Conservation (phyloP, 2,329 filamentous ascomycete genomes). For the Cadophora sp. region DNA sequence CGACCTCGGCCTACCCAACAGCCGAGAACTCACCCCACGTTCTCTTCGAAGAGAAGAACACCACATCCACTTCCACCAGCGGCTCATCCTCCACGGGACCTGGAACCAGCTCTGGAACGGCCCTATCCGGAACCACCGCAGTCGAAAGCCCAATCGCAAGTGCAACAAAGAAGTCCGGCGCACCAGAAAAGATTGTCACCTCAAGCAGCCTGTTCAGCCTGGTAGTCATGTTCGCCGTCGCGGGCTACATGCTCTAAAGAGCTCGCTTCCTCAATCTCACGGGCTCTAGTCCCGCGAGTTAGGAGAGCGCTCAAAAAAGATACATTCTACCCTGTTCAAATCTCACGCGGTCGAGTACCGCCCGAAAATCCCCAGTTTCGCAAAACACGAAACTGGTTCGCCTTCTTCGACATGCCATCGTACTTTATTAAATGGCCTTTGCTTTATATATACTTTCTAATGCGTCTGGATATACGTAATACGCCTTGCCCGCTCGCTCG, state of each 20-base stretch:
- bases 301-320: conserved; percentile 5
- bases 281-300: neutral
- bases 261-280: neutral
- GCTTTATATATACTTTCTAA: conserved; percentile 35
- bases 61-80: conserved; percentile 17
- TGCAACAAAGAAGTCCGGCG: conserved; percentile 34
- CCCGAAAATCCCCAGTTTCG: conserved; percentile 5
- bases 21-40: conserved; percentile 35
- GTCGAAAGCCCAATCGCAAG: conserved; percentile 22
- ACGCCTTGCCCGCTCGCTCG: neutral
- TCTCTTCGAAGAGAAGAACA: conserved; percentile 38
- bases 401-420: conserved; percentile 17
- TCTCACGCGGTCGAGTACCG: conserved; percentile 23
- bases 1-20: conserved; percentile 26
- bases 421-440: conserved; percentile 22
- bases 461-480: conserved; percentile 44
- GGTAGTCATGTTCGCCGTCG: conserved; percentile 33
- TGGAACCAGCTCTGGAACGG: conserved; percentile 1
- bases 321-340: conserved; percentile 17
- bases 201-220: conserved; percentile 34
- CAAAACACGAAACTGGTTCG: conserved; percentile 5
- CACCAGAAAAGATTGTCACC: conserved; percentile 26
- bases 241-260: conserved; percentile 36
- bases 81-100: conserved; percentile 16
- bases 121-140: neutral